phyloP scores from a whole-genome alignment of 2,329 filamentous ascomycete species.

The Colletotrichum phormii region DNA sequence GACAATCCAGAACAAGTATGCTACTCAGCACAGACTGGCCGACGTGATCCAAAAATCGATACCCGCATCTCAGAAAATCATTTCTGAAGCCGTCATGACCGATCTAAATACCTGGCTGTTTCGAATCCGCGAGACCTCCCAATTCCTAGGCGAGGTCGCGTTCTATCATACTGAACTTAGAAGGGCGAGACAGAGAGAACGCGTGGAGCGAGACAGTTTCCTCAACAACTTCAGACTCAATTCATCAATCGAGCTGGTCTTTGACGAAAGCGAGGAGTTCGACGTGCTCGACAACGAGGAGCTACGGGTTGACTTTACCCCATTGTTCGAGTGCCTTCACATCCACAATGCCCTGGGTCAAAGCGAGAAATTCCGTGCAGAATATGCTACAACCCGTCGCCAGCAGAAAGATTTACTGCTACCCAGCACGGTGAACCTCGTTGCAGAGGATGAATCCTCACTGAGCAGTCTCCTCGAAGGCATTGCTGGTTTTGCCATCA shows the following conservation, averaged over 20 bases:
- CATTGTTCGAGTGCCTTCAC: conserved; percentile 93
- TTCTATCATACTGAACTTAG: conserved; percentile 96
- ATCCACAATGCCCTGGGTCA: conserved; percentile 96
- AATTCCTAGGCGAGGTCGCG: conserved; percentile 94
- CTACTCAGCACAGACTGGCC: conserved; percentile 93
- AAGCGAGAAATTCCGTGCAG: conserved; percentile 87
- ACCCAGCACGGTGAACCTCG: conserved; percentile 78
- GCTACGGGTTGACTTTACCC: conserved; percentile 92
- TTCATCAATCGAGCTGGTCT: conserved; percentile 94
- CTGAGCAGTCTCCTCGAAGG: conserved; percentile 93
- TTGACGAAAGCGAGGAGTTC: conserved; percentile 95
- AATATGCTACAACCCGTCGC: conserved; percentile 91
- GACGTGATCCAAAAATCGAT: conserved; percentile 97
- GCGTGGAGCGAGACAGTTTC: conserved; percentile 80
- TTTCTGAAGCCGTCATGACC: conserved; percentile 96
- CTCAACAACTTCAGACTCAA: conserved; percentile 90
- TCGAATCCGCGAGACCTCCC: conserved; percentile 93
- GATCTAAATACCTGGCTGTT: conserved; percentile 98
- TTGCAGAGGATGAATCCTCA: conserved; percentile 85
- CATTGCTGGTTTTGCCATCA: conserved; percentile 95
- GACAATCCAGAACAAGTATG: conserved; percentile 81
- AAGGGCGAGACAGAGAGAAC: conserved; percentile 83
- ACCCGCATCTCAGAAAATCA: conserved; percentile 89
- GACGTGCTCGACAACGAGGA: conserved; percentile 97
- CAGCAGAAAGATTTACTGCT: conserved; percentile 93